Conservation (phyloP, 83 land plant genomes). For the Picea mariana region DNA sequence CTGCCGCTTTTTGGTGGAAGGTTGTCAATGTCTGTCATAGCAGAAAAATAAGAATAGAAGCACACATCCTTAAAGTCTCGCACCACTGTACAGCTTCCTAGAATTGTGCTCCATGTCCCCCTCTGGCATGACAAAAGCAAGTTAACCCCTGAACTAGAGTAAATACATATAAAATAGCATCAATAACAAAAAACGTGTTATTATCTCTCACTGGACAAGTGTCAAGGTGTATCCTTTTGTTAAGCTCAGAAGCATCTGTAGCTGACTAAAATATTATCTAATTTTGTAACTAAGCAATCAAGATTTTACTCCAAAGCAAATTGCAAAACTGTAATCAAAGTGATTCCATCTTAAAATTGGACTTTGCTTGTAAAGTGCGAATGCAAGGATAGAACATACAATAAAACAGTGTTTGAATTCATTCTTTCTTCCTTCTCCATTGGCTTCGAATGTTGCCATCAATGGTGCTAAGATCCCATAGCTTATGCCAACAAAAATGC, state of each 20-base stretch:
- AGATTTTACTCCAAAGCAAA: background rate
- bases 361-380: background rate
- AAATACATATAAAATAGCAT: background rate
- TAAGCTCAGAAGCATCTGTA: background rate
- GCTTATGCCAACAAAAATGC: conserved; percentile 71
- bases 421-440: conserved; percentile 57
- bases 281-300: background rate
- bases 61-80: conserved; percentile 75
- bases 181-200: background rate
- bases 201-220: background rate
- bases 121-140: conserved; percentile 47
- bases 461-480: conserved; percentile 86
- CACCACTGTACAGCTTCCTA: conserved; percentile 67
- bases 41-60: conserved; percentile 67
- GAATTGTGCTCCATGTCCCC: conserved; percentile 62
- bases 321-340: background rate
- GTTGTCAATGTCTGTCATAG: conserved; percentile 53
- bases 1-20: conserved; percentile 32
- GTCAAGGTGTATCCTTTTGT: background rate
- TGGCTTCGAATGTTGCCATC: conserved; percentile 90
- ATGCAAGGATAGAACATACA: conserved; percentile 39
- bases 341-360: background rate
- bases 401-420: conserved; percentile 59
- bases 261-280: background rate
- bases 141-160: background rate